Percentiles rank a stretch among this genome's conserved stretches.
Evolutionary conservation across 202 grass and related monocot genomes (phyloP).

Genomic region (Zizania palustris): DNA sequence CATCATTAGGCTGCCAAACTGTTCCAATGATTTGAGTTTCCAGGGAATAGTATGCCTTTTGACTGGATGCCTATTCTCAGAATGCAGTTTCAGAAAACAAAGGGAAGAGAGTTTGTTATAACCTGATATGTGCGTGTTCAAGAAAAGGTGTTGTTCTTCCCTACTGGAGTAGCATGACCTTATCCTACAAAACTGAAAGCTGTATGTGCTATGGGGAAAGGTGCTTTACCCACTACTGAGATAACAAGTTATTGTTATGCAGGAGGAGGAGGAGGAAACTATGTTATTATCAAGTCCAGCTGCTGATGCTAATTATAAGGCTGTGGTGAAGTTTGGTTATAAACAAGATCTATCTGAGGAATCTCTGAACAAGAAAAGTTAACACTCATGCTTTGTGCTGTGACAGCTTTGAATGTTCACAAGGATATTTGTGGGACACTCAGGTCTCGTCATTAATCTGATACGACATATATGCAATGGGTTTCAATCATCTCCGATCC

Average conservation of each 20-base stretch:
- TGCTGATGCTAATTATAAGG: not conserved
- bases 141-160: slow-evolving; percentile 28
- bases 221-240: not conserved
- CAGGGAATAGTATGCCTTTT: slow-evolving; percentile 36
- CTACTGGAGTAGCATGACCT: not conserved
- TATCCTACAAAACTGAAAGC: not conserved
- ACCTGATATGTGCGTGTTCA: not conserved
- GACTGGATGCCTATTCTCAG: slow-evolving; percentile 9
- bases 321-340: slow-evolving; percentile 21
- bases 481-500: not conserved
- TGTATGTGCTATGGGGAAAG: slow-evolving; percentile 1
- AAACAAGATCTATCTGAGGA: slow-evolving; percentile 10
- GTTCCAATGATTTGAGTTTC: slow-evolving; percentile 33
- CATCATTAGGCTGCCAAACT: slow-evolving; percentile 30
- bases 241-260: not conserved
- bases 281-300: not conserved
- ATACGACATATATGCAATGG: not conserved
- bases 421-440: not conserved
- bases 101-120: not conserved
- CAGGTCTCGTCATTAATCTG: not conserved
- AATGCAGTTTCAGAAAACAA: slow-evolving; percentile 22
- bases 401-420: slow-evolving; percentile 8
- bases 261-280: not conserved
- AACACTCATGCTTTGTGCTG: not conserved
- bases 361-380: not conserved